Base-by-base conservation (phyloP, 2,329 filamentous ascomycete species). In the Phialophora verrucosa region DNA sequence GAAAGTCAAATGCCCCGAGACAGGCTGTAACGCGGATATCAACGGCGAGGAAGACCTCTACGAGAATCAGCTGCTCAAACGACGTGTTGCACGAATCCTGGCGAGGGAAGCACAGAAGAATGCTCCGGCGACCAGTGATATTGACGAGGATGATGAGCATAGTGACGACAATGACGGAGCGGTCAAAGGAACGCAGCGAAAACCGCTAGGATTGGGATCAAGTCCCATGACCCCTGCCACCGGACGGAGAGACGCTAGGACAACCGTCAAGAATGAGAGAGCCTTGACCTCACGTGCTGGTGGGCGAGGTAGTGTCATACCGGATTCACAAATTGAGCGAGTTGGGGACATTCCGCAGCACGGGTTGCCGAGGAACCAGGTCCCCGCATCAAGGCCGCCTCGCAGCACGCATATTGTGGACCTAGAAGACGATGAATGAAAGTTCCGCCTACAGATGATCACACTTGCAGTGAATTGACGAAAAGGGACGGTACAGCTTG, bases 1-100 rank as follows among this genome's bases (percentile, higher is more conserved):
- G n/a, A 61, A 61, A 4, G 74, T 79, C 17, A 76, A 78, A 51
- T 82, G 80, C 56, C 80, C 81, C 0, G 79, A 81, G 2, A 35
- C 53, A 20, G 53, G 53, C 14, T 83, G 81, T 57, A 76, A 75
- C 7, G 74, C 75, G 29, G 62, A 69, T 7, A 63, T 84, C 51
- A 77, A 77, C 3, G 47, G 49, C 29, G 67, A 73, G 17, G 72
- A 70, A 5, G 78, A 82, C 72, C 72, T 84, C 38, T 73, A 75
- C 50, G 68, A 73, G 10, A 80, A 83, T 70, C 73, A 76, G 69
- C 77, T 58, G 76, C 63, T 31, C 31, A 65, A 56, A 56, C 44
- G 59, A 64, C 62, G 70, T 66, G 66, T 73, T 73, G 10, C 71
- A 75, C 53, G 53, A 20, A 55, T 51, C 14, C 5, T 51, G 23